Base-by-base conservation (phyloP, 345 rosid species). In the Durio zibethinus region DNA sequence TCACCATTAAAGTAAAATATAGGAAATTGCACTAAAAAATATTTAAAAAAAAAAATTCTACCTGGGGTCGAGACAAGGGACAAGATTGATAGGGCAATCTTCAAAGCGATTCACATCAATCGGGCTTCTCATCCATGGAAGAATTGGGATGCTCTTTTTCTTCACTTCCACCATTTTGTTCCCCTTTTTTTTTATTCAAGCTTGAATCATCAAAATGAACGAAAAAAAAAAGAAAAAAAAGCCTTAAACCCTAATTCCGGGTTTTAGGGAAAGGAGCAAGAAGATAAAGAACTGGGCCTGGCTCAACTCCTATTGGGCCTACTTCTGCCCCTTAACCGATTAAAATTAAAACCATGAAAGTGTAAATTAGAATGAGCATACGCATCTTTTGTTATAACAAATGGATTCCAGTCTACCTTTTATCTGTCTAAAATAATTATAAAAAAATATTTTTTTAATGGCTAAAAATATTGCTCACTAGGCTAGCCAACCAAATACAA, bases 81-180 rank as follows among this genome's bases (percentile, higher is more conserved):
- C 78, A 43, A 83, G 83, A 62, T 87, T 80, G 68, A 96, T 88
- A 70, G 88, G 73, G 75, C 91, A 92, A 31, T 80, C 87, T 81
- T 88, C 84, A 21, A 84, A 50, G 21, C 75, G 68, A 73, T 80
- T 83, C 66, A 96, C 86, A 79, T 92, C 95, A 73, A 96, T 75
- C 0, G 98, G 98, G 73, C 83, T 84, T 83, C 97, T 85, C 98
- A 96, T 93, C 99, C 99, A 96, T 85, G 94, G 92, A 84, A 96
- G 87, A 63, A 92, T 83, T 7, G 94, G 88, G 12, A 80, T 65
- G 21, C 74, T 87, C 47, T 60, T 87, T 62, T 23, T 83, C 86
- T 80, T 80, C 68, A 70, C 11, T 62, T 83, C 74, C 81, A 64
- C 89, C 82, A 74, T 80, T 63, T 68, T 78, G 4, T 71, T 63